A percentile compares a stretch with the other conserved stretches of the same genome.
Evolutionary conservation across 208 protist species (phyloP).

Genomic region (Crithidia sp.): DNA sequence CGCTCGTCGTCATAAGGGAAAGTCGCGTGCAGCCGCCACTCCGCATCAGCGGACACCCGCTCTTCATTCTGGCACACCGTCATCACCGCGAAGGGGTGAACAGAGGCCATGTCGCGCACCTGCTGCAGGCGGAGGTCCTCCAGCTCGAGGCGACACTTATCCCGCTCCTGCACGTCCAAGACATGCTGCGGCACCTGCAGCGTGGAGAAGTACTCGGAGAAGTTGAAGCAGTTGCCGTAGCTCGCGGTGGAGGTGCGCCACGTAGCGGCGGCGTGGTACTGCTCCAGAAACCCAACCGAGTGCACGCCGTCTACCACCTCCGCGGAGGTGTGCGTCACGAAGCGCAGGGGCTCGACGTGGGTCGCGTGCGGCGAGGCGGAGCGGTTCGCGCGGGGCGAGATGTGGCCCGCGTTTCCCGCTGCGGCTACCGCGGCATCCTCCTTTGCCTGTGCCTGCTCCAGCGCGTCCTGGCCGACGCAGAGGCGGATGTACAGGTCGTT

Average conservation of each 20-base stretch:
- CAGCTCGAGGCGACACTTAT: slow-evolving; percentile 68
- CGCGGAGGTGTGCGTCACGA: slow-evolving; percentile 4
- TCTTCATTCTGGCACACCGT: slow-evolving; percentile 68
- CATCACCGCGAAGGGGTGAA: slow-evolving; percentile 41
- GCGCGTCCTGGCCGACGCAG: slow-evolving; percentile 20
- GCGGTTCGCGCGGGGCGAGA: too few species aligned
- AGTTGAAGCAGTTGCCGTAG: slow-evolving; percentile 42
- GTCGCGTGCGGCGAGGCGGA: too few species aligned
- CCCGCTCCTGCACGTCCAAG: slow-evolving; percentile 66
- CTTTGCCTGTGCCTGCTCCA: slow-evolving; percentile 20
- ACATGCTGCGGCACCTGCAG: slow-evolving; percentile 48
- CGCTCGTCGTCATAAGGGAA: slow-evolving; percentile 62
- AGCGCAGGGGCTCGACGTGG: neutral
- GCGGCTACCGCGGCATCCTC: neutral
- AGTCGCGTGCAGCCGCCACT: slow-evolving; percentile 58
- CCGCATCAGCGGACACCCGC: slow-evolving; percentile 9
- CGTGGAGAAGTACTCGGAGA: slow-evolving; percentile 51
- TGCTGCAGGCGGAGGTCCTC: slow-evolving; percentile 53
- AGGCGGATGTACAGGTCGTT: slow-evolving; percentile 53
- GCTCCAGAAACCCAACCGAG: slow-evolving; percentile 51
- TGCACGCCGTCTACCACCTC: slow-evolving; percentile 38
- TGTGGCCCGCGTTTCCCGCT: too few species aligned
- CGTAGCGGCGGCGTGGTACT: slow-evolving; percentile 23
- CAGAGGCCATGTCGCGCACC: slow-evolving; percentile 35
- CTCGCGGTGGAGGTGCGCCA: slow-evolving; percentile 18